Evolutionary conservation across 495 filamentous ascomycete species (phyloP), one percentile per base, ranked within the genome.

Genomic region (Aspergillus baeticus): DNA sequence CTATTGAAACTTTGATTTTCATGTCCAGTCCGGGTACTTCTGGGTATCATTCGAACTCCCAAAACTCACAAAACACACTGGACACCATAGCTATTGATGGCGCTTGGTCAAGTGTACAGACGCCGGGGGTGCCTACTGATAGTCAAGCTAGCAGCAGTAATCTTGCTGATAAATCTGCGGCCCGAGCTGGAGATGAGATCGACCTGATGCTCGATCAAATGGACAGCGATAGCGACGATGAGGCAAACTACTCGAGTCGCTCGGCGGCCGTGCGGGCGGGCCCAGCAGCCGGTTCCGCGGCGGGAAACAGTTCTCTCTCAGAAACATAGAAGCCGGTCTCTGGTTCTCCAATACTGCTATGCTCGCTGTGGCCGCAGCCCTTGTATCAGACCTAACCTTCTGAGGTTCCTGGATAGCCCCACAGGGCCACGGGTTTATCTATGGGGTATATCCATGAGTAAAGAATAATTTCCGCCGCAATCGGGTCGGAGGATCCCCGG

Each of bases 11-110:
- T 0, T 72, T 95, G 21, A 75, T 95, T 18, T 92, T 91, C 71
- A 91, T 96, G 88, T 89, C 87, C 54, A 92, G 89, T 59, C 91
- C 91, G 0, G 87, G 84, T 11, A 89, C 91, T 64, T 87, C 89
- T 3, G 81, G 80, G 5, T 74, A 77, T 44, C 71, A 71, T 33
- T 64, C 75, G 6, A 76, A 68, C 51, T 70, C 74, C 10, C 55
- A 68, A 21, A 63, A 57, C 1, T 60, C 59, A 6, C 63, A 59
- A 29, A 54, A 61, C 10, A 69, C 67, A 37, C 61, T 60, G 23
- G 57, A 51, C 2, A 55, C 54, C 42, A 63, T 62, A 15, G 68
- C 52, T 46, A 68, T 33, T 2, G 45, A 55, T 59, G 67, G 62
- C 44, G 67, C 66, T 38, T 72, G 67, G 15, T 61, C 65, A n/a